A percentile compares a stretch with the other conserved stretches of the same genome.
Conservation (phyloP, 345 rosid species). For the Brassica juncea region DNA sequence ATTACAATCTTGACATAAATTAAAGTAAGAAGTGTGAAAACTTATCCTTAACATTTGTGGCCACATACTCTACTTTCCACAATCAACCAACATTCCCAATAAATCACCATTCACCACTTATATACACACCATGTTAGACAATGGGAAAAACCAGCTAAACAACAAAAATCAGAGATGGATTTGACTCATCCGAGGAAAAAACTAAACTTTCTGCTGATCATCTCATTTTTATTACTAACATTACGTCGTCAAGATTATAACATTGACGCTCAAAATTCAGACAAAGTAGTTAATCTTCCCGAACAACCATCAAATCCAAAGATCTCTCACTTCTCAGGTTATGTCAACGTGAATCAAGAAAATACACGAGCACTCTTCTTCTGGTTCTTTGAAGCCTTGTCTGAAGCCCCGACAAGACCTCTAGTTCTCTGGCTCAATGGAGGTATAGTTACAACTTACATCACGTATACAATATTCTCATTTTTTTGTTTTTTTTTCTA, state of each 20-base stretch:
- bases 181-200: conserved; percentile 3
- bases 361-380: conserved; percentile 67
- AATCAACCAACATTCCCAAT: conserved; percentile 18
- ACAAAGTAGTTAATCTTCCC: conserved; percentile 51
- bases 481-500: not conserved
- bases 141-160: conserved; percentile 10
- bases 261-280: conserved; percentile 42
- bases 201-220: conserved; percentile 1
- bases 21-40: conserved; percentile 10
- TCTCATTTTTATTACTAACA: conserved; percentile 19
- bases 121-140: not conserved
- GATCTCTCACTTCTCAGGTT: conserved; percentile 66
- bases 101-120: conserved; percentile 23
- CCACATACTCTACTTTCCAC: conserved; percentile 32
- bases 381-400: conserved; percentile 72
- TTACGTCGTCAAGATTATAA: conserved; percentile 24
- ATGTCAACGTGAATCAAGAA: conserved; percentile 54
- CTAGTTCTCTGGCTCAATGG: conserved; percentile 75
- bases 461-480: not conserved
- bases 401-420: conserved; percentile 49
- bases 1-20: conserved; percentile 2
- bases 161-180: conserved; percentile 16
- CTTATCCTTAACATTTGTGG: conserved; percentile 34
- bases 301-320: conserved; percentile 52
- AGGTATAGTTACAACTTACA: conserved; percentile 41